phyloP scores from a whole-genome alignment of 1,284 basidiomycete species.

The Cryptococcus jaspeensis region DNA sequence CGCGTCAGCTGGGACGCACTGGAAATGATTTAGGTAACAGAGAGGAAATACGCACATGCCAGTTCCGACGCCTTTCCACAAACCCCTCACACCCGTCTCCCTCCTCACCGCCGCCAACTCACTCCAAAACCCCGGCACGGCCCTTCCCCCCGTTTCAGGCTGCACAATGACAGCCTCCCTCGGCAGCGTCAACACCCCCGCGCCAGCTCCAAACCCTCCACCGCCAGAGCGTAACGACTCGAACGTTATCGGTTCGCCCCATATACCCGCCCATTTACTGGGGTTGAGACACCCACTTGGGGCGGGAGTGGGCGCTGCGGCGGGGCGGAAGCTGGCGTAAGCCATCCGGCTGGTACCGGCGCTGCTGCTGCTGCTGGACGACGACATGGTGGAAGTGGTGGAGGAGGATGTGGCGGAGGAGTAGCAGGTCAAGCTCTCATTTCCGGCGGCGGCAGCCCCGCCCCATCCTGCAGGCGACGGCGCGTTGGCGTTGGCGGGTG shows the following conservation, averaged over 20 bases:
- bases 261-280: slow-evolving; percentile 51
- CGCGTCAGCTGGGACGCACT: background rate
- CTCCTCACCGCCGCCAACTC: slow-evolving; percentile 73
- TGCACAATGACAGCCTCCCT: slow-evolving; percentile 6
- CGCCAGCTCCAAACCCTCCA: slow-evolving; percentile 9
- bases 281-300: slow-evolving; percentile 49
- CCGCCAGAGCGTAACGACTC: background rate
- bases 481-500: slow-evolving; percentile 3
- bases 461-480: background rate
- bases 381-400: slow-evolving; percentile 5
- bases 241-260: slow-evolving; percentile 46
- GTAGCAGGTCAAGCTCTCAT: slow-evolving; percentile 17
- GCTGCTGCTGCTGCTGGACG: slow-evolving; percentile 9
- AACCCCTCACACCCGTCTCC: slow-evolving; percentile 71
- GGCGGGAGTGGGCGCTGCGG: slow-evolving; percentile 19
- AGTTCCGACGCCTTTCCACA: slow-evolving; percentile 89
- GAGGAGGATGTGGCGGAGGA: slow-evolving; percentile 20
- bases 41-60: slow-evolving; percentile 64
- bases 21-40: background rate
- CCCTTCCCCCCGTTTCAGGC: background rate
- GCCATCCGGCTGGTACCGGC: slow-evolving; percentile 12
- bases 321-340: slow-evolving; percentile 7
- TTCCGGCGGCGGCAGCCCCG: background rate
- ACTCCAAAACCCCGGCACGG: slow-evolving; percentile 64
- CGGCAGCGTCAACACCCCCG: slow-evolving; percentile 24